phyloP scores from a whole-genome alignment of 2,329 filamentous ascomycete genomes.

The Blastomyces gilchristii region DNA sequence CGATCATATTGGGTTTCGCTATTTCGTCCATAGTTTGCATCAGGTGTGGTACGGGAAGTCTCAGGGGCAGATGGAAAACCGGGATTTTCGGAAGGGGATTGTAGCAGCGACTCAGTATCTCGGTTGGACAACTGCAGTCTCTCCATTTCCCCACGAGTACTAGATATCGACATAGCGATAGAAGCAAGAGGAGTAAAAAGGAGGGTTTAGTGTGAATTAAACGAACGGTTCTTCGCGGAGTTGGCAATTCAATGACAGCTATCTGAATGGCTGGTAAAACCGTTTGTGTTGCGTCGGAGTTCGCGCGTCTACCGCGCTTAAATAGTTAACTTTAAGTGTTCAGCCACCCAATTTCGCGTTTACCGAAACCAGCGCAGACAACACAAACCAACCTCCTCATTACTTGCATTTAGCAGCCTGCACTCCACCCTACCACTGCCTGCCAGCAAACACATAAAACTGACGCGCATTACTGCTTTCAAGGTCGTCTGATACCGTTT shows the following conservation, averaged over 20 bases:
- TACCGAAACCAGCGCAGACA: slow-evolving; percentile 2
- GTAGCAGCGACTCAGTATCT: slow-evolving; percentile 46
- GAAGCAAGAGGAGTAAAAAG: background rate
- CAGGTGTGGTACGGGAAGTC: slow-evolving; percentile 18
- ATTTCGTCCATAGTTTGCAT: slow-evolving; percentile 33
- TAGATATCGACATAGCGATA: slow-evolving; percentile 11
- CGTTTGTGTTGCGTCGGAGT: background rate
- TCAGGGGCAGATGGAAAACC: slow-evolving; percentile 31
- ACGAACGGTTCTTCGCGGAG: background rate
- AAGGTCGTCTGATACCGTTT: background rate
- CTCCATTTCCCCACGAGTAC: slow-evolving; percentile 12
- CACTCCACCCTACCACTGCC: background rate
- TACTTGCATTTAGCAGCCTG: background rate
- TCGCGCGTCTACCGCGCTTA: slow-evolving; percentile 1
- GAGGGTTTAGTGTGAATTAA: background rate
- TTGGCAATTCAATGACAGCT: background rate
- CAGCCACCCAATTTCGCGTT: slow-evolving; percentile 4
- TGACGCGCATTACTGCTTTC: background rate
- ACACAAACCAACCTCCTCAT: background rate
- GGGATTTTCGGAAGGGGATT: slow-evolving; percentile 42
- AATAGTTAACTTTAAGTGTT: background rate
- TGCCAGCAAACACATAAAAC: background rate
- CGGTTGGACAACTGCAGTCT: slow-evolving; percentile 32
- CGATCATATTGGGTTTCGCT: slow-evolving; percentile 49
- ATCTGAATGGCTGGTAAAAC: too few relatives aligned